Evolutionary conservation across 805 yeast species (phyloP), one percentile per base, ranked within the genome.

Genomic region (Metschnikowia bowlesiae): DNA sequence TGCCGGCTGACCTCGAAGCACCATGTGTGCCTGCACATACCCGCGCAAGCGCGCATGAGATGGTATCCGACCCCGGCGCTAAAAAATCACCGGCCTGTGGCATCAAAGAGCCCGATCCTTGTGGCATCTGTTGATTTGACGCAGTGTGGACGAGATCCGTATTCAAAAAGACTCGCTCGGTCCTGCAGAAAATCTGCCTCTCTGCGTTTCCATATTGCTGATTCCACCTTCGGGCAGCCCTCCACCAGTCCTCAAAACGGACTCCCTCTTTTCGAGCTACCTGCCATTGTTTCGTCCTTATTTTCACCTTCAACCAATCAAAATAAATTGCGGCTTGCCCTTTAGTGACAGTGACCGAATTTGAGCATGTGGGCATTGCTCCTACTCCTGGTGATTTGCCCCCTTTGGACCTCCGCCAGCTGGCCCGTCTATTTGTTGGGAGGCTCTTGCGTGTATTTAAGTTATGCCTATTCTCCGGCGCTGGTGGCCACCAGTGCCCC

Each of bases 381-480:
- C 31, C 45, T 42, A 6, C 45, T 42, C 13, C 38, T 42, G 37
- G 38, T 33, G 4, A 22, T 42, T 8, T 13, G 32, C n/a, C 45
- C 45, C n/a, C 34, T 44, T 11, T 35, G 32, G 34, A 29, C 33
- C 32, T 35, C 18, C 34, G 35, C 46, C 16, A 4, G 14, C 28
- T n/a, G 37, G 29, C 53, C 48, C 22, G 6, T 44, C 10, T 49
- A 28, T 30, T 31, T 44, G 10, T 34, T 52, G 11, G 31, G 41
- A 1, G 49, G 29, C 11, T 44, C 49, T n/a, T 39, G 43, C 30
- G 9, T 49, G 1, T 44, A 14, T 26, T 36, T 34, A 79, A 71
- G 14, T 89, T 75, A 70, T 85, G 92, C 56, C 14, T 37, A 63
- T n/a, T 59, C 71, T 0, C 74, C 74, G 0, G 48, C 56, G 8